Conservation (phyloP, 805 yeast genomes). For the Wickerhamomyces hampshirensis region DNA sequence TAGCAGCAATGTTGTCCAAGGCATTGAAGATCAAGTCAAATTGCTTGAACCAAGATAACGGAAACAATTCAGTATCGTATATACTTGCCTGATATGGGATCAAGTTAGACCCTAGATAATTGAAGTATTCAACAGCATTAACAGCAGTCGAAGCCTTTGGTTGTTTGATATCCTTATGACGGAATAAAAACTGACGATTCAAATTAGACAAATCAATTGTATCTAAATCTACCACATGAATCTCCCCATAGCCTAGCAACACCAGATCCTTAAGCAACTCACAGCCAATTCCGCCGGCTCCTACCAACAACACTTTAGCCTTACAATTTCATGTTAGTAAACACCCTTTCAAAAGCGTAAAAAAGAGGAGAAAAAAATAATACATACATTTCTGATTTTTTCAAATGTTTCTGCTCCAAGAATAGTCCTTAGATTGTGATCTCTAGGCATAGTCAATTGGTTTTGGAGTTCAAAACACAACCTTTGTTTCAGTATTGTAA, state of each 20-base stretch:
- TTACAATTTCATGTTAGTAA: slow-evolving; percentile 4
- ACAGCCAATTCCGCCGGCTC: slow-evolving; percentile 97
- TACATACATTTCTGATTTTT: slow-evolving; percentile 13
- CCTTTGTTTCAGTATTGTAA: too few species aligned
- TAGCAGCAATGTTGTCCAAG: slow-evolving; percentile 86
- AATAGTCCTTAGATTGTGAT: slow-evolving; percentile 13
- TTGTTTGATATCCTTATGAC: slow-evolving; percentile 84
- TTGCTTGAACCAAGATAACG: slow-evolving; percentile 69
- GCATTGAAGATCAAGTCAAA: slow-evolving; percentile 87
- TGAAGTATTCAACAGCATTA: slow-evolving; percentile 73
- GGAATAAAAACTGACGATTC: slow-evolving; percentile 88
- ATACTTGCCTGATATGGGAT: slow-evolving; percentile 84
- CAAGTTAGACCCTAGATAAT: slow-evolving; percentile 53
- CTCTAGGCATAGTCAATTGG: slow-evolving; percentile 15
- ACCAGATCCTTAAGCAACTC: slow-evolving; percentile 80
- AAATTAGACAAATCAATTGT: slow-evolving; percentile 90
- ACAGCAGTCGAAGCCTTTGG: slow-evolving; percentile 85
- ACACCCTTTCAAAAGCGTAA: neutral
- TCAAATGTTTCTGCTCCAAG: slow-evolving; percentile 12
- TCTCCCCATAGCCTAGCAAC: slow-evolving; percentile 76
- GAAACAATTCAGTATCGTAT: slow-evolving; percentile 68
- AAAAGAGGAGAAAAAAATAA: neutral
- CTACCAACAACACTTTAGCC: slow-evolving; percentile 72
- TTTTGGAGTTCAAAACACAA: slow-evolving; percentile 4
- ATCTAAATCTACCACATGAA: slow-evolving; percentile 91